Base-by-base conservation (phyloP, 805 yeast species). In the Metschnikowia peoriensis region DNA sequence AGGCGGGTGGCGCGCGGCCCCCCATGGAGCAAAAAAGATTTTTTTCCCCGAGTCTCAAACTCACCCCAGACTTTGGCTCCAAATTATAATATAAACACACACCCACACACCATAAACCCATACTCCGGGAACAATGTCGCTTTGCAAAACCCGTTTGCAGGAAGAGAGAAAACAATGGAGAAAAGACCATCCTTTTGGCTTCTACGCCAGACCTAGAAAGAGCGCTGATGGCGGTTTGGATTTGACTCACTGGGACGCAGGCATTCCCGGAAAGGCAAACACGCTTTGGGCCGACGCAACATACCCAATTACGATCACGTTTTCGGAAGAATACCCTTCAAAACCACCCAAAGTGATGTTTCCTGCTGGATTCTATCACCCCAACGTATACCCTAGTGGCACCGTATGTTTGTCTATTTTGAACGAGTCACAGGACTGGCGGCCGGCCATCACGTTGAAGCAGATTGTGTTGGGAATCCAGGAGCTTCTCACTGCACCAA, bases 81-180 rank as follows among this genome's bases (percentile, higher is more conserved):
- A 22, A 22, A 22, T 22, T 22, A 3, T 22, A 22, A 22, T 22
- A 22, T 22, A 22, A 22, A 22, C 22, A 22, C 22, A 22, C 22
- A 22, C 35, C 14, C 12, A 9, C 35, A 9, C 35, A 32, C 35
- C 35, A 32, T 12, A 12, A 3, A 32, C 6, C 10, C 6, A 32
- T 32, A 32, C 14, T 32, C 22, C 22, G 22, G 14, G 41, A 28
- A 47, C 43, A 47, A 64, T 65, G 78, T 74, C 88, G 53, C 79
- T 90, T 54, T 86, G 96, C 67, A 75, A 85, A 58, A 89, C 84
- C 53, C 83, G 99, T 62, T 80, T 93, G 40, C 97, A 92, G 65
- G 96, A 91, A 69, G 99, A 93, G 59, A 85, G 99, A 69, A 93
- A 92, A 71, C 90, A 88, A 68, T 94, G 99, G 99, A 84, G 99